Conservation (phyloP, 1,284 basidiomycete genomes). For the Ustilago crameri region DNA sequence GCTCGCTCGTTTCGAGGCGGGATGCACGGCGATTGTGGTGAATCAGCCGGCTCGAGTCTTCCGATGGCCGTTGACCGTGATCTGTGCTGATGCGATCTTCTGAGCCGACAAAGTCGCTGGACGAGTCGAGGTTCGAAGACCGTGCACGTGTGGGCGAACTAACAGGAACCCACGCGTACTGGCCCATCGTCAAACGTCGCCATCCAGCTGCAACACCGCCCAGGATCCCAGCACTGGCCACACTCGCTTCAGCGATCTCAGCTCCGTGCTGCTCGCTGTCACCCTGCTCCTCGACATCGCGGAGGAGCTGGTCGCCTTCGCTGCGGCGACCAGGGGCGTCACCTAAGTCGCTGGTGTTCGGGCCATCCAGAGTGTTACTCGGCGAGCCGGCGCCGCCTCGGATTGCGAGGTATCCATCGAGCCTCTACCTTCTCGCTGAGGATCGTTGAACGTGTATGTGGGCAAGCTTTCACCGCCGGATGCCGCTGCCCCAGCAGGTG, state of each 20-base stretch:
- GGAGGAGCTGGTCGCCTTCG: conserved; percentile 2
- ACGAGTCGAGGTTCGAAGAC: conserved; percentile 17
- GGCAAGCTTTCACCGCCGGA: conserved; percentile 25
- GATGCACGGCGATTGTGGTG: conserved; percentile 22
- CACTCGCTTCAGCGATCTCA: conserved; percentile 14
- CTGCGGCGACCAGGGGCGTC: background rate
- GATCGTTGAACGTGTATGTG: conserved; percentile 22
- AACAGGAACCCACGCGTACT: conserved; percentile 45
- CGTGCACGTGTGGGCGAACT: conserved; percentile 7
- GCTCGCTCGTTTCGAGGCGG: conserved; percentile 25
- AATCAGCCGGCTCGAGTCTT: conserved; percentile 27
- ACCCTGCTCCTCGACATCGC: background rate
- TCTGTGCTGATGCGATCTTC: conserved; percentile 25
- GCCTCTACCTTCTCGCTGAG: background rate
- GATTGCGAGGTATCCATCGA: conserved; percentile 9
- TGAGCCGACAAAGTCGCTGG: conserved; percentile 26
- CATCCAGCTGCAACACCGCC: conserved; percentile 52
- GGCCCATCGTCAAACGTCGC: conserved; percentile 52
- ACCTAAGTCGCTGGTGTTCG: conserved; percentile 7
- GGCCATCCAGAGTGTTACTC: no score
- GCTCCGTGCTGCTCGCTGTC: background rate
- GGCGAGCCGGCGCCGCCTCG: no score
- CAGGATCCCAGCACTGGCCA: conserved; percentile 41
- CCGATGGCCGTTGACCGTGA: conserved; percentile 14
- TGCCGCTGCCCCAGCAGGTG: conserved; percentile 11